These are phyloP conservation scores for Cladorrhinum sp. DNA, from an alignment of 2,329 filamentous ascomycete species.

Conservation along the genomic window DNA sequence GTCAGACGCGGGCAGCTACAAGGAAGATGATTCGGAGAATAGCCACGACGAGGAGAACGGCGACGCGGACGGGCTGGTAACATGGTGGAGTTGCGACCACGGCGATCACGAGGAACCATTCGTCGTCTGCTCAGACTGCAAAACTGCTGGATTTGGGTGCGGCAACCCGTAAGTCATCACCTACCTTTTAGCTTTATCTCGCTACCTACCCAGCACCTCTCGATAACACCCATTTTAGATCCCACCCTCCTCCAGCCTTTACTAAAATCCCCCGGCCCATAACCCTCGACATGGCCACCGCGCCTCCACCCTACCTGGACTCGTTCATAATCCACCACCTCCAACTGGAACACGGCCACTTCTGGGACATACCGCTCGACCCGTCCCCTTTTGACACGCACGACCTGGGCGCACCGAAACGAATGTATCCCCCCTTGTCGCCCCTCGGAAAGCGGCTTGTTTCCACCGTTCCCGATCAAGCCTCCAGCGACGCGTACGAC, in stretches of 20 bases:
- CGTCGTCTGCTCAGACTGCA: background rate
- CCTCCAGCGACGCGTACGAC: background rate
- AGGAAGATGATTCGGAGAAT: background rate
- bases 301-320: background rate
- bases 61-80: background rate
- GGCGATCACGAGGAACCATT: background rate
- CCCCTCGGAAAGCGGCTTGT: background rate
- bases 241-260: background rate
- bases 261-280: background rate
- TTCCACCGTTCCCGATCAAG: background rate
- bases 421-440: background rate
- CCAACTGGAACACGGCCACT: constrained; percentile 1
- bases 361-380: background rate
- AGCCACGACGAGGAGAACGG: background rate
- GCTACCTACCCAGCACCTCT: too few species aligned
- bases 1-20: background rate
- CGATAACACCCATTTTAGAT: too few species aligned
- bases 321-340: background rate
- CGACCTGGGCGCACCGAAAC: background rate
- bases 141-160: background rate
- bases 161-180: too few species aligned
- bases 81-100: background rate
- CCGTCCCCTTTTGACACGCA: background rate
- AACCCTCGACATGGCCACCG: background rate
- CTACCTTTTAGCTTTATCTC: too few species aligned